These are phyloP conservation scores for Aphanomyces invadans DNA, from an alignment of 352 stramenopile species.

Conservation along the genomic window DNA sequence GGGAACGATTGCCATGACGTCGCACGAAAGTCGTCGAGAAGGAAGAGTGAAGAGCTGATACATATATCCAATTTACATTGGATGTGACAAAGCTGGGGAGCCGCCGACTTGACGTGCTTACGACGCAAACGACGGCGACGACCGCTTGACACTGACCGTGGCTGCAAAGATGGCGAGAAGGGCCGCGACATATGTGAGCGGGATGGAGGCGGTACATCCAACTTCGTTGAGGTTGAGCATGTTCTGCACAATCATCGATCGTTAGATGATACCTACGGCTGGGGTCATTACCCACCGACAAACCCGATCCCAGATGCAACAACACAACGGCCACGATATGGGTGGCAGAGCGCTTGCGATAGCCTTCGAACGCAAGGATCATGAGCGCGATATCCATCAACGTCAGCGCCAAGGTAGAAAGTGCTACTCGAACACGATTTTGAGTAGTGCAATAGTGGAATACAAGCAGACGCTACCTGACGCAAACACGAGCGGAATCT, in stretches of 20 bases:
- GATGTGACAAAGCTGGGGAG: too few species aligned
- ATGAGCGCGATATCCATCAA: slow-evolving; percentile 73
- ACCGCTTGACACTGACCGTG: slow-evolving; percentile 17
- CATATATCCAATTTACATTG: too few species aligned
- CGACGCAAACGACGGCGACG: slow-evolving; percentile 8
- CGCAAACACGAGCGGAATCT: slow-evolving; percentile 63
- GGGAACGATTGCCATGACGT: too few species aligned
- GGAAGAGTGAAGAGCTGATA: too few species aligned
- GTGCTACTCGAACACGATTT: slow-evolving; percentile 24
- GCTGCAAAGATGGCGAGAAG: slow-evolving; percentile 40
- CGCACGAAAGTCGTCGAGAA: too few species aligned
- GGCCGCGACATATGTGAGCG: slow-evolving; percentile 60
- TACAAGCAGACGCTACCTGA: slow-evolving; percentile 21
- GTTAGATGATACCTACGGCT: not conserved
- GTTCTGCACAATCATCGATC: slow-evolving; percentile 6
- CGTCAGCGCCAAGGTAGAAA: slow-evolving; percentile 68
- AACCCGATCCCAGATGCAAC: slow-evolving; percentile 64
- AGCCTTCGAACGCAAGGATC: slow-evolving; percentile 75
- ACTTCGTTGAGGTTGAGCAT: slow-evolving; percentile 57
- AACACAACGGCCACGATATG: slow-evolving; percentile 45
- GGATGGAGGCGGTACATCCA: slow-evolving; percentile 69
- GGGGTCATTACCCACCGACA: slow-evolving; percentile 42
- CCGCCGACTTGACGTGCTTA: too few species aligned
- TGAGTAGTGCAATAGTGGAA: not conserved
- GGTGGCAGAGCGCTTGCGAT: slow-evolving; percentile 49